Evolutionary conservation across 139 green algal species (phyloP), one percentile per base, ranked within the genome.

Genomic region (Chlorokybus atmophyticus): DNA sequence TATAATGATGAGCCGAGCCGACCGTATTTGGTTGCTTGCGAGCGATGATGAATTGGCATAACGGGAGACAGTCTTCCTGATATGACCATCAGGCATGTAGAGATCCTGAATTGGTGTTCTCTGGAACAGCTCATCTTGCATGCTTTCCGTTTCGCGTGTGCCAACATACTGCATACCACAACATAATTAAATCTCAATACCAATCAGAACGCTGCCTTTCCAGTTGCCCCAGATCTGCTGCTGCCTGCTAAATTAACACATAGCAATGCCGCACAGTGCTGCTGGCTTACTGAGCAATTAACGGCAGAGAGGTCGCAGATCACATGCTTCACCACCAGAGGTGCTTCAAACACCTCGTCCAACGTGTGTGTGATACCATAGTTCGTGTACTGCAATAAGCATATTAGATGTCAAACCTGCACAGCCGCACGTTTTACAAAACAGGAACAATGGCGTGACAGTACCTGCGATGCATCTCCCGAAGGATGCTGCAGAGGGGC

Each of bases 301-400:
- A 59, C 28, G 17, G 51, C 38, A 52, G 28, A 56, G 50, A 75
- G 50, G 42, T 78, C 54, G 27, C 32, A 55, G 26, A 94, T 60
- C 31, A 64, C 57, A 30, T 80, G 67, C 70, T 40, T 38, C 58
- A 66, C 85, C 86, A n/a, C n/a, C n/a, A n/a, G n/a, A 0, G 80
- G 74, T 2, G 85, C 83, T n/a, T 81, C 53, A 32, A 93, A 82
- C 5, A 84, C 65, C 58, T 87, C 35, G 53, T 92, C 80, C 21
- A 94, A 53, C 1, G 80, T 87, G 59, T 75, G 54, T 2, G 55
- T 71, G 4, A 93, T 70, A 59, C 80, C 80, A 25, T 75, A 67
- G 7, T 52, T 40, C 35, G 35, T 14, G 35, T 44, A 44, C 35
- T 44, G n/a, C n/a, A n/a, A n/a, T n/a, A n/a, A n/a, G n/a, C n/a